phyloP scores from a whole-genome alignment of 345 rosid species.

The Linum usitatissimum region DNA sequence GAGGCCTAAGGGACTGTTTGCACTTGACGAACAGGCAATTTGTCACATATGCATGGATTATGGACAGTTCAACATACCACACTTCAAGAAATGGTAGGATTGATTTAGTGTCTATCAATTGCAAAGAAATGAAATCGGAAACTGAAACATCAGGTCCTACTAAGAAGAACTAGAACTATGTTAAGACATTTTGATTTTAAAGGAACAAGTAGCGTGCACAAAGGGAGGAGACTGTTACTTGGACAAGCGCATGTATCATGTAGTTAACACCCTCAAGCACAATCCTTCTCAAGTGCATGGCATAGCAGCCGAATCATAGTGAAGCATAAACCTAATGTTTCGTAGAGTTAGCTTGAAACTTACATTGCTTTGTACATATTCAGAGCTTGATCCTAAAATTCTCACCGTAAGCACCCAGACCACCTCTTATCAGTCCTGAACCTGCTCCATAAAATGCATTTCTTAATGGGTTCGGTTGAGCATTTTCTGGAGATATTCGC shows the following conservation, averaged over 20 bases:
- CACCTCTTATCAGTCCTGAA: constrained; percentile 80
- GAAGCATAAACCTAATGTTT: not conserved
- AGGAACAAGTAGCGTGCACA: not conserved
- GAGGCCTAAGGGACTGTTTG: too few relatives aligned
- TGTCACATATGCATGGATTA: too few relatives aligned
- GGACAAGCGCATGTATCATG: not conserved
- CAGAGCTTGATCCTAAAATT: constrained; percentile 89
- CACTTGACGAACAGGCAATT: too few relatives aligned
- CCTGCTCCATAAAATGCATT: constrained; percentile 90
- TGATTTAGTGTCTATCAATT: too few relatives aligned
- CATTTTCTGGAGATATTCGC: constrained; percentile 43
- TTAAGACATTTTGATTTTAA: too few relatives aligned
- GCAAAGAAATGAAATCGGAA: too few relatives aligned
- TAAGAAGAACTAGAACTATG: not conserved
- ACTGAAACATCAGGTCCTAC: not conserved
- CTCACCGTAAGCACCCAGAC: constrained; percentile 91
- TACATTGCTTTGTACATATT: constrained; percentile 97
- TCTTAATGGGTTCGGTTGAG: constrained; percentile 80
- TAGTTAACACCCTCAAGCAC: not conserved
- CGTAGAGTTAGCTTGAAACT: constrained; percentile 23
- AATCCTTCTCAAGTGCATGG: not conserved
- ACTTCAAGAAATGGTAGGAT: too few relatives aligned
- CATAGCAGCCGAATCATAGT: not conserved
- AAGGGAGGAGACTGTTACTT: too few relatives aligned
- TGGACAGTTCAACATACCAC: too few relatives aligned